A percentile compares a stretch with the other conserved stretches of the same genome.
phyloP scores from a whole-genome alignment of 2,329 filamentous ascomycete genomes.

The Lachnellula occidentalis region DNA sequence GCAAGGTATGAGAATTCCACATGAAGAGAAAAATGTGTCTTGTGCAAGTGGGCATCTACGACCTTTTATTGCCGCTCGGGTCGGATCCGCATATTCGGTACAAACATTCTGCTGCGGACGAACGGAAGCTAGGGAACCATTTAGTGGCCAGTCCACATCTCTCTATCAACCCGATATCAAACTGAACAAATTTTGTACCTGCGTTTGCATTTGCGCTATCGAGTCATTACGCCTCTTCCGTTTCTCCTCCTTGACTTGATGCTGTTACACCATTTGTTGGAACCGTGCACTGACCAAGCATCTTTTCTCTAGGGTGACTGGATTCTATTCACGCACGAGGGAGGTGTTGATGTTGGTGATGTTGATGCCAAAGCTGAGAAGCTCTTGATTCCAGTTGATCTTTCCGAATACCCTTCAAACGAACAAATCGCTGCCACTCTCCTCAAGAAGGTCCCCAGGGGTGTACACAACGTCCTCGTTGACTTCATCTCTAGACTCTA shows the following conservation, averaged over 20 bases:
- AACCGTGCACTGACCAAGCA: conserved; percentile 21
- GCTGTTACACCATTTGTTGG: neutral
- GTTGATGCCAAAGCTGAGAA: conserved; percentile 99
- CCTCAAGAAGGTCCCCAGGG: conserved; percentile 88
- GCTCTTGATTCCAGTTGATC: conserved; percentile 93
- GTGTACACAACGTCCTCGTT: conserved; percentile 95
- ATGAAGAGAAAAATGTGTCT: conserved; percentile 4
- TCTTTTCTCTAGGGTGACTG: conserved; percentile 71
- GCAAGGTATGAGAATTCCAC: neutral
- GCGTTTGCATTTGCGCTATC: conserved; percentile 16
- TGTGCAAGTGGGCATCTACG: conserved; percentile 18
- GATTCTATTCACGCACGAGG: conserved; percentile 99
- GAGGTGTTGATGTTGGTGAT: conserved; percentile 98
- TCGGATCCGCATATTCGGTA: conserved; percentile 14
- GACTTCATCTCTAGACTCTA: conserved; percentile 99
- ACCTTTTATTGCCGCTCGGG: conserved; percentile 19
- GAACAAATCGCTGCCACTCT: conserved; percentile 81
- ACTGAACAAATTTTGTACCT: conserved; percentile 18
- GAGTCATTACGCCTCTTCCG: conserved; percentile 9
- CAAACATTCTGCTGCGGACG: conserved; percentile 21
- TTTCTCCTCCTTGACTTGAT: neutral
- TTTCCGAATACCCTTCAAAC: conserved; percentile 92
- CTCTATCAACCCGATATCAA: conserved; percentile 12
- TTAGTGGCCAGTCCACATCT: conserved; percentile 18
- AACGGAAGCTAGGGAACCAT: conserved; percentile 26